Evolutionary conservation across 768 basidiomycete genomes (phyloP), one percentile per base, ranked within the genome.

Genomic region (Lentinula raphanica): DNA sequence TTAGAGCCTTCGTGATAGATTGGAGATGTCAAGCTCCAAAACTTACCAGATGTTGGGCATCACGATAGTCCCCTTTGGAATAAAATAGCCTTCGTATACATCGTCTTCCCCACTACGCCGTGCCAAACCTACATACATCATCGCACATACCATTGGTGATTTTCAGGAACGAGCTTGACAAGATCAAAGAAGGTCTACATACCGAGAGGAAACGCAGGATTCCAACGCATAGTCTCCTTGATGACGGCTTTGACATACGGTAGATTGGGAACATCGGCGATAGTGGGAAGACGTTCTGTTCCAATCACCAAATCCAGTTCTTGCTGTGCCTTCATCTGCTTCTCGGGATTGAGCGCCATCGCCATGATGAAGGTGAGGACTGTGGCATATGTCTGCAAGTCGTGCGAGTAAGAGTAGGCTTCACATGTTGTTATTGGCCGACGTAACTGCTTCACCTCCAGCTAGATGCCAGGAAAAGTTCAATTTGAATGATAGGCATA

Each of bases 241-340:
- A 63, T 59, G 1, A 64, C 11, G 1, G 65, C 65, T 9, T 46
- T 46, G 2, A 62, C 28, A 49, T 59, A 66, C 12, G 64, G 62
- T 5, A 65, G 59, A 6, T 58, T 4, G 15, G 60, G 27, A 15
- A 46, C 25, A 39, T 64, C 59, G 8, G 50, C 49, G 3, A 62
- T 42, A n/a, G 48, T 46, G 19, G 58, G 48, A 21, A 48, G 13
- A 32, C 68, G n/a, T 21, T 49, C 50, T 12, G 25, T 25, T 1
- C 64, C 62, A 15, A 67, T 42, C 12, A 68, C 58, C 4, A 12
- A 17, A 53, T 68, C 62, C 3, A 67, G 27, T 49, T 69, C 66
- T 5, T 25, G 56, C 49, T 66, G 63, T 3, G 62, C 62, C 4
- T 35, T 29, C 21, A 44, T 57, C 56, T 65, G 63, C n/a, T 46